phyloP scores from a whole-genome alignment of 164 flowering plant species.

The Liquidambar formosana region DNA sequence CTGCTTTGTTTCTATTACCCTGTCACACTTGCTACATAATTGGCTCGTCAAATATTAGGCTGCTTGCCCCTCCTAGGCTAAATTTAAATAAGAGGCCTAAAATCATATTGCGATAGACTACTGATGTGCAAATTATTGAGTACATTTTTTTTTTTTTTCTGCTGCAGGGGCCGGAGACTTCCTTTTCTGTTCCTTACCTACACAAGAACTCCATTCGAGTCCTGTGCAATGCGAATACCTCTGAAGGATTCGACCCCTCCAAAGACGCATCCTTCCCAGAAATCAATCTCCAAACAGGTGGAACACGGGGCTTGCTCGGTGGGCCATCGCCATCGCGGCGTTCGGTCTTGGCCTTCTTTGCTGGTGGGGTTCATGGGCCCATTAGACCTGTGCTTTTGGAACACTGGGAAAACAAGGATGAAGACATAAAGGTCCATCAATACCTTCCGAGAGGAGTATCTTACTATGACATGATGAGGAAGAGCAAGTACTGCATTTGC shows the following conservation, averaged over 20 bases:
- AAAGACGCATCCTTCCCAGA: slow-evolving; percentile 73
- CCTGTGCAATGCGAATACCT: slow-evolving; percentile 70
- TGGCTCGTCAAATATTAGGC: too few species aligned
- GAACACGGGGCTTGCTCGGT: slow-evolving; percentile 35
- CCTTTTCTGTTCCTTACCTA: slow-evolving; percentile 43
- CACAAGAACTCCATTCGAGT: slow-evolving; percentile 54
- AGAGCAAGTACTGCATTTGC: slow-evolving; percentile 63
- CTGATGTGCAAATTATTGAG: too few species aligned
- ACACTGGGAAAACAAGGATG: slow-evolving; percentile 63
- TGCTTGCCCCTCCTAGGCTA: too few species aligned
- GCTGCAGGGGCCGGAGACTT: slow-evolving; percentile 60
- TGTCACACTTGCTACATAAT: too few species aligned
- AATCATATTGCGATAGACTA: too few species aligned
- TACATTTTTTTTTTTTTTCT: background rate
- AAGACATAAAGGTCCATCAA: slow-evolving; percentile 45
- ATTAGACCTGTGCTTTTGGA: slow-evolving; percentile 58
- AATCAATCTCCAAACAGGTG: slow-evolving; percentile 50
- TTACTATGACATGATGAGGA: slow-evolving; percentile 56
- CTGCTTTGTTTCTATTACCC: background rate
- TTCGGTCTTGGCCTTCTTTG: slow-evolving; percentile 58
- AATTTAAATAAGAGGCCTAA: too few species aligned
- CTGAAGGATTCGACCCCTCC: slow-evolving; percentile 54
- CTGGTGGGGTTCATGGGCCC: slow-evolving; percentile 74
- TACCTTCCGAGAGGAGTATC: slow-evolving; percentile 59
- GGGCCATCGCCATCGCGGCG: slow-evolving; percentile 61